Percentiles rank a stretch among this genome's conserved stretches.
Conservation (phyloP, 2,329 filamentous ascomycete species). For the Cladorrhinum sp. region DNA sequence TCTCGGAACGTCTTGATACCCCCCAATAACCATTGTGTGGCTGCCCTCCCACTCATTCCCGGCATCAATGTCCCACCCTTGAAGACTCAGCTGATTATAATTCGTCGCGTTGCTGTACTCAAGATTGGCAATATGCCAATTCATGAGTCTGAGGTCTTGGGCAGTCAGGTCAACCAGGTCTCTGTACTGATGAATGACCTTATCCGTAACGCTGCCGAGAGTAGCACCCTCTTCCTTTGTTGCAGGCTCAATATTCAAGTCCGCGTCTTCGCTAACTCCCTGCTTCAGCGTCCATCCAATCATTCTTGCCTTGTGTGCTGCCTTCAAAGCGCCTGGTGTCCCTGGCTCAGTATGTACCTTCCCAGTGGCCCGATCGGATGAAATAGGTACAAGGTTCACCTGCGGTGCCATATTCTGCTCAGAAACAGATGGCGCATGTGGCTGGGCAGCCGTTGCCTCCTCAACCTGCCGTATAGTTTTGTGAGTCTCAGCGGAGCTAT, state of each 20-base stretch:
- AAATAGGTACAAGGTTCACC: slow-evolving; percentile 59
- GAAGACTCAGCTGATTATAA: slow-evolving; percentile 79
- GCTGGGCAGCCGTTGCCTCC: slow-evolving; percentile 62
- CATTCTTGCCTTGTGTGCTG: slow-evolving; percentile 70
- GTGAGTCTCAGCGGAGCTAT: slow-evolving; percentile 66
- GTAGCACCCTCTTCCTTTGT: slow-evolving; percentile 66
- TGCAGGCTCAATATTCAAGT: slow-evolving; percentile 67
- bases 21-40: slow-evolving; percentile 89
- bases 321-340: slow-evolving; percentile 65
- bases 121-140: slow-evolving; percentile 97
- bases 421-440: slow-evolving; percentile 50
- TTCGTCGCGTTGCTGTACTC: slow-evolving; percentile 96
- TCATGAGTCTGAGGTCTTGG: slow-evolving; percentile 85
- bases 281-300: slow-evolving; percentile 80
- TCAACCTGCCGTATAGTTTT: slow-evolving; percentile 73
- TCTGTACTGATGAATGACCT: slow-evolving; percentile 85
- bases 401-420: slow-evolving; percentile 53
- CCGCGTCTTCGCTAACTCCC: slow-evolving; percentile 59
- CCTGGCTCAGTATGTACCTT: slow-evolving; percentile 69
- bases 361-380: slow-evolving; percentile 67
- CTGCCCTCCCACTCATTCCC: slow-evolving; percentile 96
- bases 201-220: slow-evolving; percentile 85
- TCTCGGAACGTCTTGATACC: slow-evolving; percentile 89
- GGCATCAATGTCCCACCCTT: slow-evolving; percentile 94
- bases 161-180: slow-evolving; percentile 76